phyloP scores from a whole-genome alignment of 495 filamentous ascomycete species.

The Chaetomium fimeti region DNA sequence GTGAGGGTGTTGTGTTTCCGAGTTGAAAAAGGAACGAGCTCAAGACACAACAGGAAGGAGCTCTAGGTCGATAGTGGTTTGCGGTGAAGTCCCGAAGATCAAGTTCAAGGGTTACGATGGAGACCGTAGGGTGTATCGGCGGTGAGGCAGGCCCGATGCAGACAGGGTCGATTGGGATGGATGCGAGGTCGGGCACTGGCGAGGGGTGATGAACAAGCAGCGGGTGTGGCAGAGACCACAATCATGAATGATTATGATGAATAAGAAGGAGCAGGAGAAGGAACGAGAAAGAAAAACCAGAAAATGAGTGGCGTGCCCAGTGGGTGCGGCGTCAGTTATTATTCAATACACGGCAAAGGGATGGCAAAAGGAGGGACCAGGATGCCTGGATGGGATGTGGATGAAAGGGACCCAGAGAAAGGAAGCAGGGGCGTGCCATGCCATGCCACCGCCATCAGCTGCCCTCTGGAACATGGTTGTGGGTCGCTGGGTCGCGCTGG shows the following conservation, averaged over 20 bases:
- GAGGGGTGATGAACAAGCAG: background rate
- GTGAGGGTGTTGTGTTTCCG: background rate
- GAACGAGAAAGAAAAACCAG: conserved; percentile 10
- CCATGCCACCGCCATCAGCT: conserved; percentile 2
- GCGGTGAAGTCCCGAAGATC: no score
- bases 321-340: conserved; percentile 15
- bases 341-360: conserved; percentile 10
- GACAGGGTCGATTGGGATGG: background rate
- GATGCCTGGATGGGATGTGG: conserved; percentile 1
- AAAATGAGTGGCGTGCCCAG: conserved; percentile 15
- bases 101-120: no score
- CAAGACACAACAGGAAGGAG: no score
- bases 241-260: background rate
- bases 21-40: no score
- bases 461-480: background rate
- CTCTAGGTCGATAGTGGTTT: no score
- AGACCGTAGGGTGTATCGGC: background rate
- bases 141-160: background rate
- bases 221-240: background rate
- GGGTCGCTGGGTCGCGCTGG: background rate
- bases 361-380: conserved; percentile 7
- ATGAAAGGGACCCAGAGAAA: conserved; percentile 9
- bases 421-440: conserved; percentile 8
- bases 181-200: background rate
- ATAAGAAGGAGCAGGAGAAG: background rate